Evolutionary conservation across 108 stramenopile species (phyloP).

Genomic region (Skeletonema potamos): DNA sequence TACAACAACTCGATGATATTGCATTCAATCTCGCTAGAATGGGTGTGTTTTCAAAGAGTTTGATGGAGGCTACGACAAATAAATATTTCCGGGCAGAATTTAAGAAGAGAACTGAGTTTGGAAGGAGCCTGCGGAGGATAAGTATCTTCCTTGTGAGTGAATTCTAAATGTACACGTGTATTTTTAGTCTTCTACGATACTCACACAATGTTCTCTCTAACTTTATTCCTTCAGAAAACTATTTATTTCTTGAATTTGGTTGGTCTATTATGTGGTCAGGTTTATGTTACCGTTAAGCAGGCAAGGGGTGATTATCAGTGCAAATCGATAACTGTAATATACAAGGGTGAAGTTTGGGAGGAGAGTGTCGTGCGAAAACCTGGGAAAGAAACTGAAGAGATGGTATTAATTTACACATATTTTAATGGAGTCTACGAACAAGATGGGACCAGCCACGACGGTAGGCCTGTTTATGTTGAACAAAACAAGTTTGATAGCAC

Average conservation of each 20-base stretch:
- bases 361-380: not conserved
- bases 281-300: not conserved
- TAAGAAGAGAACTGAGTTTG: not conserved
- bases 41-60: not conserved
- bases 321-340: not conserved
- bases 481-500: not conserved
- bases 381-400: not conserved
- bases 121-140: not conserved
- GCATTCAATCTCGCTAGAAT: slow-evolving; percentile 8
- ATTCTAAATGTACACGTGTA: not conserved
- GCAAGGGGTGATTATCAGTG: not conserved
- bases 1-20: slow-evolving; percentile 5
- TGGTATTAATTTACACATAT: not conserved
- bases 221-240: not conserved
- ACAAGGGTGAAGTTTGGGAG: not conserved
- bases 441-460: not conserved
- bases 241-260: not conserved
- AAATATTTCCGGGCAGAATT: not conserved
- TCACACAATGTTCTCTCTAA: not conserved
- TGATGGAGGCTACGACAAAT: not conserved
- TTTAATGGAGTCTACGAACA: not conserved
- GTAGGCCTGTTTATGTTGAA: not conserved
- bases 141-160: not conserved
- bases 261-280: not conserved
- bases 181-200: not conserved